phyloP scores from a whole-genome alignment of 805 yeast genomes.

The Saturnispora diversa region DNA sequence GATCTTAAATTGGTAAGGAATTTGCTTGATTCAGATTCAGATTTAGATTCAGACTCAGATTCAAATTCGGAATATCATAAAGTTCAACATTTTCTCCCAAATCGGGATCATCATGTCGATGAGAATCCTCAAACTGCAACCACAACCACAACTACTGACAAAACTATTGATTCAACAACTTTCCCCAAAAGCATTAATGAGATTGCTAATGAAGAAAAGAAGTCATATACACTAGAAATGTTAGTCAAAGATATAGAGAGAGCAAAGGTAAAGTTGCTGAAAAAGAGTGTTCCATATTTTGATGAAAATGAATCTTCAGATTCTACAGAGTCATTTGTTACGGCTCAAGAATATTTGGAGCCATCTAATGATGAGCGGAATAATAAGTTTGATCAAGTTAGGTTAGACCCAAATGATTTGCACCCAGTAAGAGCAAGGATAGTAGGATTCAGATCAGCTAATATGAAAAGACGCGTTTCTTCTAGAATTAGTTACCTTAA shows the following conservation, averaged over 20 bases:
- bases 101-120: background rate
- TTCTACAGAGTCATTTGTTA: constrained; percentile 21
- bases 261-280: background rate
- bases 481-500: constrained; percentile 6
- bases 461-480: constrained; percentile 8
- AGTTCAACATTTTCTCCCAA: background rate
- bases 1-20: too few relatives aligned
- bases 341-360: constrained; percentile 17
- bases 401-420: too few relatives aligned
- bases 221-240: constrained; percentile 6
- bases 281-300: background rate
- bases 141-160: background rate
- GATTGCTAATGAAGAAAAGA: too few relatives aligned
- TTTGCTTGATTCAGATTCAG: background rate
- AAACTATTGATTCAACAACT: background rate
- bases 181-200: background rate
- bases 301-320: background rate
- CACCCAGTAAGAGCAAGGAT: too few relatives aligned
- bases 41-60: background rate
- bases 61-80: background rate
- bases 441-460: background rate
- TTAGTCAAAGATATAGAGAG: constrained; percentile 6
- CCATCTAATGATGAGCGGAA: background rate
- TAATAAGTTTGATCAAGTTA: too few relatives aligned
- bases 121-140: background rate